Evolutionary conservation across 2,329 filamentous ascomycete species (phyloP), one percentile per base, ranked within the genome.

Genomic region (Diaporthe batatas): DNA sequence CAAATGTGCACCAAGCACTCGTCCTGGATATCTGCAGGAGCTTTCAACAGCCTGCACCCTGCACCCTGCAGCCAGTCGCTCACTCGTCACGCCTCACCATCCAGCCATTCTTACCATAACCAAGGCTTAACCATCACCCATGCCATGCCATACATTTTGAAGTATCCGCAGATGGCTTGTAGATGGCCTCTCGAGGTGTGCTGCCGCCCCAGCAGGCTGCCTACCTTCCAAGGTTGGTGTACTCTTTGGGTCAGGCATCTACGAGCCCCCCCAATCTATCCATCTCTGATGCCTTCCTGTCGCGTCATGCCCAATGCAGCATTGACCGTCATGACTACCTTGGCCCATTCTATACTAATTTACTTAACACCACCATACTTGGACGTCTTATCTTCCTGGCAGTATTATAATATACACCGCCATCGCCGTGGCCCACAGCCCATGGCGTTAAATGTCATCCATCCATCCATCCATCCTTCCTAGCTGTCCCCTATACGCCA

Each of bases 261-360:
- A 39, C 29, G 29, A 53, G 44, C 6, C n/a, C 29, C 44, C 23
- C 36, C 44, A 21, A 8, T 0, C 39, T 18, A 18, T 47, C 62
- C 36, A 49, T 25, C n/a, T 32, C 59, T 39, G 34, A 64, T 47
- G 12, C 62, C 44, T 25, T 39, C 47, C 62, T 18, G 29, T 65
- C 59, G 29, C 59, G 21, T 51, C 44, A 44, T 49, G 59, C 42
- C 59, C 59, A 49, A 65, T 65, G 42, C 62, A 51, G 62, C 47
- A 25, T 25, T 21, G 29, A 21, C 57, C 57, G 23, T 10, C 62
- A 47, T 11, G n/a, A 23, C 44, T 21, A 10, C 44, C 57, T 25
- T 42, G 29, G 29, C n/a, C 55, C 34, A 42, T 47, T n/a, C 14
- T 14, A 2, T n/a, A 18, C 34, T 36, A 11, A 29, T 29, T 29